Evolutionary conservation across 805 yeast species (phyloP), one percentile per base, ranked within the genome.

Genomic region (Yueomyces sp.): DNA sequence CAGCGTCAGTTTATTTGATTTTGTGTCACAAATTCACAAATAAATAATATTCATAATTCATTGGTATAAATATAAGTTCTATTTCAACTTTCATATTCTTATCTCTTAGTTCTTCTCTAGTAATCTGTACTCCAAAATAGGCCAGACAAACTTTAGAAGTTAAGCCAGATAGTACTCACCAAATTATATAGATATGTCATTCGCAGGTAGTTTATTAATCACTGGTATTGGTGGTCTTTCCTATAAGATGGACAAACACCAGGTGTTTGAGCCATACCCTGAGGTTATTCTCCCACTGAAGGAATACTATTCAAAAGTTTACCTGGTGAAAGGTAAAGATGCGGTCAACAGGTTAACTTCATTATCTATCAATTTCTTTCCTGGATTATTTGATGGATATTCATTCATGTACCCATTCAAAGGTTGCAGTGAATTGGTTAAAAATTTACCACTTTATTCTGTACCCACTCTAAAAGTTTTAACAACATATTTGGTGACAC

Each of bases 151-250:
- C 19, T 19, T 19, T 19, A 19, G 19, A 19, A 19, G 19, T 19
- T 19, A 19, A 19, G 19, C 19, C 19, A 19, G 19, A 19, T 19
- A 19, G 19, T 19, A 19, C 19, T 19, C 19, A 19, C 19, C 19
- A 19, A 19, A 19, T 19, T 19, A 19, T 19, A 19, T 30, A 8
- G 32, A 7, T n/a, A 60, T 60, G 65, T 57, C 63, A 50, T 52
- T 60, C 33, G 51, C 52, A n/a, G 58, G 56, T 26, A 50, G 61
- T n/a, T 47, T 59, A 37, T 37, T 52, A 5, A 41, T 59, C 27
- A 51, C 63, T 11, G 63, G 55, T 8, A 40, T 58, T 29, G 63
- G 63, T 12, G 63, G 55, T 8, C 38, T 56, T 8, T 45, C 48
- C 6, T 56, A 54, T 44, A 59, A 58, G 37, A 57, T 47, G 37